Conservation (phyloP, 1,284 basidiomycete genomes). For the Rhizoctonia solani region DNA sequence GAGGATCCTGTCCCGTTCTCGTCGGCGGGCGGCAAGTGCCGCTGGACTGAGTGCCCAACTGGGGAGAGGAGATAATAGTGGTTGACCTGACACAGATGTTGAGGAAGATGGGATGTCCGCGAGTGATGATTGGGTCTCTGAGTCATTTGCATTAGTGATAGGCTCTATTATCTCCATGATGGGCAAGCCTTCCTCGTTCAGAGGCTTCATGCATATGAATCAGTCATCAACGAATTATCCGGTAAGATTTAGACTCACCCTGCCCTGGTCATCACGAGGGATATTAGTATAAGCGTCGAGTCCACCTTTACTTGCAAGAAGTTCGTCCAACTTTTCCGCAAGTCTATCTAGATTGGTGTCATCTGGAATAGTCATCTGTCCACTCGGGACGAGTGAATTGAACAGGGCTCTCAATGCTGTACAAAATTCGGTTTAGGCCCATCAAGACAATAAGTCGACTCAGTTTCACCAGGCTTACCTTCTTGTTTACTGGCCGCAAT, state of each 20-base stretch:
- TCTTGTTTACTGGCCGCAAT: constrained; percentile 17
- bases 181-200: constrained; percentile 76
- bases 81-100: constrained; percentile 51
- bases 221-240: constrained; percentile 36
- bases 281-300: constrained; percentile 49
- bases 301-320: constrained; percentile 57
- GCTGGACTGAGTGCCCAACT: constrained; percentile 40
- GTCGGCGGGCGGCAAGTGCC: constrained; percentile 54
- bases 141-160: constrained; percentile 43
- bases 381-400: constrained; percentile 52
- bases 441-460: not conserved
- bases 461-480: not conserved
- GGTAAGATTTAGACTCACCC: constrained; percentile 42
- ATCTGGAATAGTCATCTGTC: constrained; percentile 37
- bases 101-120: constrained; percentile 39
- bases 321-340: constrained; percentile 61
- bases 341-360: constrained; percentile 53
- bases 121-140: not conserved
- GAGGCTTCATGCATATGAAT: constrained; percentile 50
- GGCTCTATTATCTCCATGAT: constrained; percentile 77
- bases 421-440: constrained; percentile 14
- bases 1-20: constrained; percentile 64
- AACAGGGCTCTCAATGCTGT: constrained; percentile 60
- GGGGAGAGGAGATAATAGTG: constrained; percentile 56
- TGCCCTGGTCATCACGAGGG: constrained; percentile 63